Evolutionary conservation across 495 filamentous ascomycete species (phyloP).

Genomic region (Hyphodiscus hymeniophilus): DNA sequence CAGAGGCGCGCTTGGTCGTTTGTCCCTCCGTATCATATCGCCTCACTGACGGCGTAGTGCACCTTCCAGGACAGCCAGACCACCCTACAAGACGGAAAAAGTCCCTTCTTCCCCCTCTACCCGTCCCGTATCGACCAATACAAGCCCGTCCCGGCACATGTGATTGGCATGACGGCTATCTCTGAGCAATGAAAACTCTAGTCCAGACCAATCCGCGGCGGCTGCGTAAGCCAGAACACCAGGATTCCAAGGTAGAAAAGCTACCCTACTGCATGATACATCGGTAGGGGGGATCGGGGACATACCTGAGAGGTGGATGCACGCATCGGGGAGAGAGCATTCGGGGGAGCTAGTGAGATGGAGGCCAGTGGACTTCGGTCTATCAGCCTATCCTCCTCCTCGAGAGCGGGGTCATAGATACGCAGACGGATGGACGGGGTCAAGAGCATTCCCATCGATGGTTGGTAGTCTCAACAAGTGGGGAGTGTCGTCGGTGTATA

Average conservation of each 20-base stretch:
- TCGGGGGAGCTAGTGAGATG: constrained; percentile 26
- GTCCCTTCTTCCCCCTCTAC: constrained; percentile 1
- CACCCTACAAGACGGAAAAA: constrained; percentile 6
- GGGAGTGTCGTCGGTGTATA: constrained; percentile 52
- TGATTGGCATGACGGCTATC: constrained; percentile 28
- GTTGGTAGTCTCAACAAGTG: constrained; percentile 31
- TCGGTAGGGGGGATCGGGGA: constrained; percentile 10
- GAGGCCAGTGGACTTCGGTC: constrained; percentile 12
- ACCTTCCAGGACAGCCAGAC: constrained; percentile 1
- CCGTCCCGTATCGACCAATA: constrained; percentile 14
- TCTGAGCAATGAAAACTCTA: constrained; percentile 37
- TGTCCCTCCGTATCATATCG: constrained; percentile 17
- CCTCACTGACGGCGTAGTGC: background rate
- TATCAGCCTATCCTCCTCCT: constrained; percentile 25
- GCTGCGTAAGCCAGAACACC: constrained; percentile 23
- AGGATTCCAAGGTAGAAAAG: constrained; percentile 30
- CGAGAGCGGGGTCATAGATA: constrained; percentile 44
- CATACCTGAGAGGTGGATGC: constrained; percentile 19
- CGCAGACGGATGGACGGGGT: constrained; percentile 28
- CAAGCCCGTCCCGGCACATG: constrained; percentile 13
- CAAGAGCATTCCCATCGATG: constrained; percentile 29
- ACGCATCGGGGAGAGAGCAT: constrained; percentile 18
- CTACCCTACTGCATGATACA: constrained; percentile 16
- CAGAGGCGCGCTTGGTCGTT: constrained; percentile 21
- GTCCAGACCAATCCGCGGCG: constrained; percentile 28